Evolutionary conservation across 805 yeast genomes (phyloP).

Genomic region (Danielia reshetovae): DNA sequence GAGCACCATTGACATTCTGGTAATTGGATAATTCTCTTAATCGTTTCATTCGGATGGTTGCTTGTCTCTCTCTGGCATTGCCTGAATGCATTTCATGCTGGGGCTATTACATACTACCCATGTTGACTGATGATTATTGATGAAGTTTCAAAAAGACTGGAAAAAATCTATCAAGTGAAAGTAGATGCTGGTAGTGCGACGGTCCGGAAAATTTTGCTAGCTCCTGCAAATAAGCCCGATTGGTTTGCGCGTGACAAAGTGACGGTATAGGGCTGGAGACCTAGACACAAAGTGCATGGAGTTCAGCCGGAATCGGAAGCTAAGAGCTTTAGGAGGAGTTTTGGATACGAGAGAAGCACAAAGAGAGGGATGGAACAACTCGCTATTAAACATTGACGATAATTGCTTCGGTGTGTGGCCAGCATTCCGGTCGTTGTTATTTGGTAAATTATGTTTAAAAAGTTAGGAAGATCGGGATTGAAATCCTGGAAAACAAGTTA

Average conservation of each 20-base stretch:
- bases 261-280: slow-evolving; percentile 13
- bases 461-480: no score
- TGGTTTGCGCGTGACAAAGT: slow-evolving; percentile 7
- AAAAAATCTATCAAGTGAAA: no score
- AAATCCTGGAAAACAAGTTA: no score
- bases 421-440: no score
- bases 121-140: slow-evolving; percentile 44
- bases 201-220: slow-evolving; percentile 11
- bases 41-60: background rate
- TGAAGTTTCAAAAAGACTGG: slow-evolving; percentile 12
- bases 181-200: slow-evolving; percentile 11
- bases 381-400: no score
- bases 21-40: background rate
- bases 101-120: slow-evolving; percentile 66
- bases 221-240: slow-evolving; percentile 8
- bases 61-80: no score
- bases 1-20: no score
- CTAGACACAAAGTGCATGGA: slow-evolving; percentile 2
- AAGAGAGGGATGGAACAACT: no score
- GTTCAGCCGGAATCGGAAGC: background rate
- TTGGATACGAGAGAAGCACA: no score
- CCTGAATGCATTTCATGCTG: background rate
- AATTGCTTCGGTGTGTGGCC: no score
- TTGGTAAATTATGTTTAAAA: no score
- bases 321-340: no score